Evolutionary conservation across 345 rosid species (phyloP), one percentile per base, ranked within the genome.

Genomic region (Melaleuca quinquenervia): DNA sequence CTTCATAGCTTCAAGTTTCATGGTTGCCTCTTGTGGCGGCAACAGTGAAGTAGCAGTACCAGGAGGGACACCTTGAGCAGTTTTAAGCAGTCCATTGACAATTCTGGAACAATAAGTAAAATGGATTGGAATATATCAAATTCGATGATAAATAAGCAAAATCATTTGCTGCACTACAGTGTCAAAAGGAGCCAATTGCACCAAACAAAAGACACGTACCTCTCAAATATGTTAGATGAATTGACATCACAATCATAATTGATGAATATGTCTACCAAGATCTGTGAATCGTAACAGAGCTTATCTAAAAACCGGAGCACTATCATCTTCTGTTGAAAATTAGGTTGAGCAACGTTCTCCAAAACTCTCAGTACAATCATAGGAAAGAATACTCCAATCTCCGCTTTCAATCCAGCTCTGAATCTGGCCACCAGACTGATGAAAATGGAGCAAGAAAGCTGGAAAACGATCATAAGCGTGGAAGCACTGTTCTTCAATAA

Each of bases 71-170:
- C 99, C 99, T 93, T 96, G 99, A 83, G 99, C 98, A 87, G 99
- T 98, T 94, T 98, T 98, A 88, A 98, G 98, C 90, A 98, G 98
- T 90, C 99, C 99, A 92, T 95, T 98, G 91, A 98, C 99, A 98
- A 98, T 95, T 91, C 99, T 98, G 93, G 74, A 48, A 11, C 85
- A 87, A 82, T 90, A 85, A 60, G 83, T 85, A 76, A 70, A 87
- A 62, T 56, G 84, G 51, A 87, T 87, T 64, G 85, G 44, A 45
- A 22, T 80, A 76, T 26, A 51, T 58, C 51, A 16, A 27, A 60
- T 82, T 29, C 2, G 24, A 60, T n/a, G 1, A 58, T 14, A 84
- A 27, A 60, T 27, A 26, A 7, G 29, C 32, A 21, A 26, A 22
- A 82, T 14, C 54, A 27, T 82, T 50, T 50, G 32, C 85, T 13